These are phyloP conservation scores for Diplotaxis tenuifolia DNA, from an alignment of 345 rosid genomes.

Conservation along the genomic window DNA sequence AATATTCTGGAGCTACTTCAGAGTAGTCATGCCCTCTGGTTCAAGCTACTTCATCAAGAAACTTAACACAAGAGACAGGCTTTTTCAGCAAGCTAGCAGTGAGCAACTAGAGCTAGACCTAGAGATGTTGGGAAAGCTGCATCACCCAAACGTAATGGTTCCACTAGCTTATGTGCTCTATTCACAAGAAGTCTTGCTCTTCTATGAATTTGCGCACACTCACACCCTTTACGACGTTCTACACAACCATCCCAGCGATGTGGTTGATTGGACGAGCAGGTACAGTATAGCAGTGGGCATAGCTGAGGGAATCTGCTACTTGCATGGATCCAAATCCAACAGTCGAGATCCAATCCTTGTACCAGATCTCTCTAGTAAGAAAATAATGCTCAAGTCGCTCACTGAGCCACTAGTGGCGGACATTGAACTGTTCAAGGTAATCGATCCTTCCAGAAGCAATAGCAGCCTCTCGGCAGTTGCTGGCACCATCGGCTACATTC, in stretches of 20 bases:
- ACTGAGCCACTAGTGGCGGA: constrained; percentile 81
- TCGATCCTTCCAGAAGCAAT: constrained; percentile 75
- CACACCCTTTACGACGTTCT: constrained; percentile 62
- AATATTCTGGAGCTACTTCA: constrained; percentile 72
- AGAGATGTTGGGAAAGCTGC: constrained; percentile 59
- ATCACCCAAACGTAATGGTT: constrained; percentile 75
- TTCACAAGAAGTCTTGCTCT: constrained; percentile 61
- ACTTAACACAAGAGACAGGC: constrained; percentile 31
- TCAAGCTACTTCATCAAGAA: constrained; percentile 65
- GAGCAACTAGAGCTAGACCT: constrained; percentile 65
- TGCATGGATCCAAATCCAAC: constrained; percentile 58
- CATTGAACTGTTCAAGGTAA: constrained; percentile 80
- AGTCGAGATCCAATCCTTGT: constrained; percentile 57
- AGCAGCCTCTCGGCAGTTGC: constrained; percentile 91
- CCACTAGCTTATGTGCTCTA: constrained; percentile 80
- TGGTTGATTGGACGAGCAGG: constrained; percentile 82
- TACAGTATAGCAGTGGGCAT: constrained; percentile 68
- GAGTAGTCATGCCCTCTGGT: constrained; percentile 69
- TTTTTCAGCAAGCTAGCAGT: constrained; percentile 64
- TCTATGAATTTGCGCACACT: constrained; percentile 61
- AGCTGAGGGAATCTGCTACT: constrained; percentile 77
- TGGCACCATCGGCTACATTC: constrained; percentile 82
- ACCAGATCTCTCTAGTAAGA: constrained; percentile 75
- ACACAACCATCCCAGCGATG: constrained; percentile 46
- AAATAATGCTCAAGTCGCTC: constrained; percentile 68